These are phyloP conservation scores for Cornus controversa DNA, from an alignment of 148 eudicot genomes.

Conservation along the genomic window DNA sequence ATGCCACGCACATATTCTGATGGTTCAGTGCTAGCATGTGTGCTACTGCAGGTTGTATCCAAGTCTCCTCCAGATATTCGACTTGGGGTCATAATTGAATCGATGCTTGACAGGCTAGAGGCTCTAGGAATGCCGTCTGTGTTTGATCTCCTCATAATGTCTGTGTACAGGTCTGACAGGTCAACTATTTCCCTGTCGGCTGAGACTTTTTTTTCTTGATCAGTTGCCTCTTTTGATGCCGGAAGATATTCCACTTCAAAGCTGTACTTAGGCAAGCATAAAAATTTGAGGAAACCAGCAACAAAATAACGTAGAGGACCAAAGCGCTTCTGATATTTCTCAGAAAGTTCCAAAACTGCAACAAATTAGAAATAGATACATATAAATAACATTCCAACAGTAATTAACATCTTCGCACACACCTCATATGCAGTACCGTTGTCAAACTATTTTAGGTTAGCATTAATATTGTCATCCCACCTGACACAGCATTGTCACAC, in stretches of 20 bases:
- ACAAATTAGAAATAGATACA: conserved; percentile 8
- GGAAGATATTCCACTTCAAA: conserved; percentile 90
- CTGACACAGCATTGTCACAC: neutral
- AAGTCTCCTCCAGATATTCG: conserved; percentile 69
- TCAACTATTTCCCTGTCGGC: conserved; percentile 69
- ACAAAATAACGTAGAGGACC: conserved; percentile 97
- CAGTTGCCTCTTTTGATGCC: conserved; percentile 44
- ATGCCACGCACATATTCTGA: conserved; percentile 91
- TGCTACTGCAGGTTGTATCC: conserved; percentile 81
- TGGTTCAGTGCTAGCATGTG: conserved; percentile 79
- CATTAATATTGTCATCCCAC: neutral
- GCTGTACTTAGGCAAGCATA: conserved; percentile 88
- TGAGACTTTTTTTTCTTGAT: conserved; percentile 43
- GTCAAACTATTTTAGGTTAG: neutral
- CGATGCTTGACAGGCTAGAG: conserved; percentile 91
- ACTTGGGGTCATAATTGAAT: conserved; percentile 92
- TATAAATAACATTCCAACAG: neutral
- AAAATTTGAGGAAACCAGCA: conserved; percentile 90
- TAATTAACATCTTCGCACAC: neutral
- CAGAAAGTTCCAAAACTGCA: conserved; percentile 97
- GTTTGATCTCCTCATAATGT: conserved; percentile 77
- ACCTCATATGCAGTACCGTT: neutral
- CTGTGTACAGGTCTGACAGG: conserved; percentile 85
- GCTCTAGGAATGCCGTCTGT: conserved; percentile 87
- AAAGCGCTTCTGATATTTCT: conserved; percentile 88